Evolutionary conservation across 225 moss, liverwort and hornwort genomes (phyloP).

Genomic region (Marchantia polymorpha): DNA sequence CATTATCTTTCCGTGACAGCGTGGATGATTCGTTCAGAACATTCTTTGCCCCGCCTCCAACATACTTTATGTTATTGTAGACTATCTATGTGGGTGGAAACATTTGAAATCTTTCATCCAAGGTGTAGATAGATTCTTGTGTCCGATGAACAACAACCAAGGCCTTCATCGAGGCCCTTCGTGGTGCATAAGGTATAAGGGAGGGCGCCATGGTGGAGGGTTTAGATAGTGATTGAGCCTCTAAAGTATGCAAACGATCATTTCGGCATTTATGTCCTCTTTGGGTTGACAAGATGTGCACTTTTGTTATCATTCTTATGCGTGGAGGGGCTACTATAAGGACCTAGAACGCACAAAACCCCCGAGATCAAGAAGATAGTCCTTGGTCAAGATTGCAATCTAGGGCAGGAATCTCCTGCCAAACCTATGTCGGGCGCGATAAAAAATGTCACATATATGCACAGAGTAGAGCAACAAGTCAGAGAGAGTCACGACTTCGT

Average conservation of each 20-base stretch:
- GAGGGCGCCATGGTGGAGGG: background rate
- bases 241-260: background rate
- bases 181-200: too few relatives aligned
- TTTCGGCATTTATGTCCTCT: background rate
- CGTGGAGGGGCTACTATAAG: too few relatives aligned
- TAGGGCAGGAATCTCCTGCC: background rate
- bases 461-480: too few relatives aligned
- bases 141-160: background rate
- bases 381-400: background rate
- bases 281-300: background rate
- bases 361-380: background rate
- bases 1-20: background rate
- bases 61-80: too few relatives aligned
- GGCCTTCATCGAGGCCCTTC: background rate
- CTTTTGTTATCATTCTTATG: background rate
- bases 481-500: too few relatives aligned
- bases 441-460: background rate
- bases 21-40: background rate
- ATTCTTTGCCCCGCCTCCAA: background rate
- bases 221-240: background rate
- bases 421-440: too few relatives aligned
- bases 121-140: background rate
- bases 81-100: background rate
- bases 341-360: background rate
- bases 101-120: background rate